Base-by-base conservation (phyloP, 805 yeast genomes). In the Soucietia sequanensis region DNA sequence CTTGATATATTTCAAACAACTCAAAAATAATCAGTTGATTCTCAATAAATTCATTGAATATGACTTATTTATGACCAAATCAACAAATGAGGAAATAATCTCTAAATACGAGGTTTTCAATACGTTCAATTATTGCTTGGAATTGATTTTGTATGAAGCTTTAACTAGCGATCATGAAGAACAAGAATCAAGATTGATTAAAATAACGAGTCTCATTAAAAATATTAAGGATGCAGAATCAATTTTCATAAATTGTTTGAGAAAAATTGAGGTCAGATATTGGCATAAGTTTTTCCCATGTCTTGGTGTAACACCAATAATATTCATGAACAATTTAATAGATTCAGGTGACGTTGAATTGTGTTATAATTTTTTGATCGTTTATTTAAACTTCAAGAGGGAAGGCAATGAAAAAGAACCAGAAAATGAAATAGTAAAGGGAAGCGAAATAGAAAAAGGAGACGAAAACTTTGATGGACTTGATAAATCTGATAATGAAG, bases 241-340 rank as follows among this genome's bases (percentile, higher is more conserved):
- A 4, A 65, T 76, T n/a, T 69, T 67, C 35, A 61, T 76, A 30
- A 75, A 72, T 40, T 77, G 82, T 45, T 72, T 81, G 22, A 58
- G 84, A 21, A 78, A 78, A 41, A 78, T 77, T 11, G 84, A 78
- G 46, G 65, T 72, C 31, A 67, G 62, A 26, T 73, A 72, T 48
- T 78, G 84, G 84, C 33, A 55, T 4, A 52, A 50, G n/a, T 75
- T 75, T 37, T 76, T 76, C 46, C 43, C 51, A 3, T 56, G 64
- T 16, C 50, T 71, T 16, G 49, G 60, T 3, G 60, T 64, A 22
- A 62, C 70, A 0, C 81, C 81, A 2, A 58, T 72, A 11, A 60
- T 62, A 15, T 59, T 72, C 31, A 65, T 74, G 67, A 56, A 65
- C 31, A 54, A 67, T 23, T 50, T 68, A 19, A 59, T 75, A 28